Percentiles rank a stretch among this genome's conserved stretches.
These are phyloP conservation scores for Vigna trinervia DNA, from an alignment of 306 rosid species.

Conservation along the genomic window DNA sequence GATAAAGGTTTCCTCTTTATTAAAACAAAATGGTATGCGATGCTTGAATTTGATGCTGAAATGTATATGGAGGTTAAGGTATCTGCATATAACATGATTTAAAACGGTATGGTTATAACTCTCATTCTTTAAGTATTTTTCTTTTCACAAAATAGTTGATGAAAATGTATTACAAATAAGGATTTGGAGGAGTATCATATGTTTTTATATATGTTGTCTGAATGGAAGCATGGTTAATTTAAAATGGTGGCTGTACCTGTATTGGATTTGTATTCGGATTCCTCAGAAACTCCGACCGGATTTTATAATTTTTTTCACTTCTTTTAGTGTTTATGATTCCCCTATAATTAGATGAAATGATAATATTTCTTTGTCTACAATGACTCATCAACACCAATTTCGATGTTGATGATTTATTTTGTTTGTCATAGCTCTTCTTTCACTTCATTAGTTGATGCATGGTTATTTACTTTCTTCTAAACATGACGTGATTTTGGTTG, in stretches of 20 bases:
- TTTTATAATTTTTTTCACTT: neutral
- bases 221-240: neutral
- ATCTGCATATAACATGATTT: slow-evolving; percentile 24
- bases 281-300: neutral
- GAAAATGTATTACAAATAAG: neutral
- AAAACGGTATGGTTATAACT: neutral
- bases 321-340: neutral
- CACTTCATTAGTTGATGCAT: slow-evolving; percentile 17
- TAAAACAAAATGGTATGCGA: neutral
- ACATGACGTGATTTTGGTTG: slow-evolving; percentile 40
- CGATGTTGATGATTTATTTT: slow-evolving; percentile 2
- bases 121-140: neutral
- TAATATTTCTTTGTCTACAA: neutral
- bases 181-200: slow-evolving; percentile 16
- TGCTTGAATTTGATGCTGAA: too few species aligned
- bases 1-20: neutral
- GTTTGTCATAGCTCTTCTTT: slow-evolving; percentile 21
- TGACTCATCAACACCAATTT: too few species aligned
- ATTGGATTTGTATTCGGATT: neutral
- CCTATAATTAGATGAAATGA: neutral
- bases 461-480: slow-evolving; percentile 45
- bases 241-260: neutral
- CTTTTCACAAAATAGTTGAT: slow-evolving; percentile 22
- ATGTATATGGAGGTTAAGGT: slow-evolving; percentile 7
- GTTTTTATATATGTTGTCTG: slow-evolving; percentile 23